Base-by-base conservation (phyloP, 2,329 filamentous ascomycete genomes). In the Xenoacremonium recifei region DNA sequence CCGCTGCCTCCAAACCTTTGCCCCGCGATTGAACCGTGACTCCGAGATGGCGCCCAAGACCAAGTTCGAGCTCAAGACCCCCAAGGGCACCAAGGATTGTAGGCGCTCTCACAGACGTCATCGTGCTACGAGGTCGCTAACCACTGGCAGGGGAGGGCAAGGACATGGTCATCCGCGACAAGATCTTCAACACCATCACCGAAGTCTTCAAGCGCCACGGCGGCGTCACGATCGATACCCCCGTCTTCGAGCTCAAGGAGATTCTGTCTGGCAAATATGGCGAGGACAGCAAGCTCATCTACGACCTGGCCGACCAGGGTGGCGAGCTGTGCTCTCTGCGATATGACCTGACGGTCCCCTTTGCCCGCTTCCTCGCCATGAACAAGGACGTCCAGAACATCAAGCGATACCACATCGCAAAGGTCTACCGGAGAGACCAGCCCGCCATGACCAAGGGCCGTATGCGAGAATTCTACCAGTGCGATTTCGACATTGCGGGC, bases 391-490 rank as follows among this genome's bases (percentile, higher is more conserved):
- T 95, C 42, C 82, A 87, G 65, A 85, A 77, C 66, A 92, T 96
- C 71, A 96, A 95, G 73, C 81, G 92, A 59, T 96, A 95, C 67
- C 90, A 96, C 71, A 91, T 97, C 55, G 90, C 89, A 55, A 96
- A 96, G 71, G 91, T 96, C 50, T 72, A 72, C 61, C 66, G 69
- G 35, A 55, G 68, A 55, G 68, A 71, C 44, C 68, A 71, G 48
- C 68, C 68, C 11, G 57, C 89, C 47, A 89, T 96, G 71, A 88
- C 85, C 48, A 93, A 95, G 65, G 92, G 91, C 38, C 82, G 91
- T 40, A 93, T 96, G 86, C 81, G 92, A 60, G 92, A 96, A 69
- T 96, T 96, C 68, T 96, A 95, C 72, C 91, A 96, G 68, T 96
- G 91, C 71, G 92, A 97, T 69, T 95, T 96, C 61, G 91, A 96